phyloP scores from a whole-genome alignment of 768 basidiomycete species.

The Daedalea quercina region DNA sequence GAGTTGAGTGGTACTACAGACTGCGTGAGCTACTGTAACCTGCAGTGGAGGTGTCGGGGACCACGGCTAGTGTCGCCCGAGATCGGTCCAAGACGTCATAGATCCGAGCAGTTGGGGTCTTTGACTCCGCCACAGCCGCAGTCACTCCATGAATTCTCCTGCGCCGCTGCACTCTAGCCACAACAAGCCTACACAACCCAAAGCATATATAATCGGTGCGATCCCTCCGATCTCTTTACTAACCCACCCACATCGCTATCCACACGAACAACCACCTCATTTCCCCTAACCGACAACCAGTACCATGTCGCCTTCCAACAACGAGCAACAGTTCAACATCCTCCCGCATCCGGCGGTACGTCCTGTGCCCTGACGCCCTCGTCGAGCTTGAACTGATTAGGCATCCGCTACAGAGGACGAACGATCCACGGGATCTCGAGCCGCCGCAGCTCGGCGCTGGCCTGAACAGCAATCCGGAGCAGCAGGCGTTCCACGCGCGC shows the following conservation, averaged over 20 bases:
- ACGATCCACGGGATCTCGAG: slow-evolving; percentile 51
- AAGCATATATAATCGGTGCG: neutral
- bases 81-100: neutral
- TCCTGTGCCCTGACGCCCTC: neutral
- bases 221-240: neutral
- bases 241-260: neutral
- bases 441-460: slow-evolving; percentile 28
- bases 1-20: neutral
- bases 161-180: slow-evolving; percentile 3
- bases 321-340: slow-evolving; percentile 42
- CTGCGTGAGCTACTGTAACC: neutral
- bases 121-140: neutral
- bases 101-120: neutral
- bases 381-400: neutral
- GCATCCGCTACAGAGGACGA: slow-evolving; percentile 38
- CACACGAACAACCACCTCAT: neutral
- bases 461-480: slow-evolving; percentile 31
- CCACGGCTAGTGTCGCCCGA: neutral
- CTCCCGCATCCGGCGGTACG: slow-evolving; percentile 50
- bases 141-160: neutral
- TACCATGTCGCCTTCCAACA: slow-evolving; percentile 17
- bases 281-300: neutral
- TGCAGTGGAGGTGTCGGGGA: neutral
- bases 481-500: slow-evolving; percentile 40
- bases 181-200: neutral